These are phyloP conservation scores for Wallacemonas sp. DNA, from an alignment of 208 protist genomes.

Conservation along the genomic window DNA sequence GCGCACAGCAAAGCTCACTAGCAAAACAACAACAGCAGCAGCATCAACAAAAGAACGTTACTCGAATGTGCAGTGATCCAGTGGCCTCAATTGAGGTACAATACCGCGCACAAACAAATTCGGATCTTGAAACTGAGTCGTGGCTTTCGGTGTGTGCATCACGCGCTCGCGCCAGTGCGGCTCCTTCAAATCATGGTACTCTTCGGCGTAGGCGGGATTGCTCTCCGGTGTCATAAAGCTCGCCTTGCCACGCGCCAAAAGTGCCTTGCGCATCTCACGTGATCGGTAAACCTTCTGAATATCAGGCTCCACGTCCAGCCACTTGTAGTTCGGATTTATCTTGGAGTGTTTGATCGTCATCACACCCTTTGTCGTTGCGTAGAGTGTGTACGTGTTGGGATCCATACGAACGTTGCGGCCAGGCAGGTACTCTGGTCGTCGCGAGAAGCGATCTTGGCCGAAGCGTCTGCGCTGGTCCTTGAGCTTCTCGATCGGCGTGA, in stretches of 20 bases:
- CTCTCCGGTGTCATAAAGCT: slow-evolving; percentile 43
- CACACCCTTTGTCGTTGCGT: slow-evolving; percentile 79
- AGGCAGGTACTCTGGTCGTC: slow-evolving; percentile 68
- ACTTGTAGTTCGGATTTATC: slow-evolving; percentile 77
- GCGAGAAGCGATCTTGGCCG: slow-evolving; percentile 77
- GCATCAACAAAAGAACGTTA: slow-evolving; percentile 14
- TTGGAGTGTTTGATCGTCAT: slow-evolving; percentile 69
- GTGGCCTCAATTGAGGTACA: slow-evolving; percentile 38
- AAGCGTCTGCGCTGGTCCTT: slow-evolving; percentile 81
- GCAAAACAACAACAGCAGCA: background rate
- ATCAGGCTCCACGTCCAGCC: slow-evolving; percentile 85
- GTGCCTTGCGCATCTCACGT: slow-evolving; percentile 51
- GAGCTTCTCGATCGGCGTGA: slow-evolving; percentile 71
- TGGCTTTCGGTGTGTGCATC: slow-evolving; percentile 39
- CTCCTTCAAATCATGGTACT: slow-evolving; percentile 28
- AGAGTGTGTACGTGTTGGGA: slow-evolving; percentile 77
- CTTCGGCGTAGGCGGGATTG: slow-evolving; percentile 45
- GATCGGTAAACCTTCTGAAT: slow-evolving; percentile 81
- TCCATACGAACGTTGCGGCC: slow-evolving; percentile 83
- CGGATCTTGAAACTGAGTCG: slow-evolving; percentile 74
- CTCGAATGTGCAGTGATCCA: slow-evolving; percentile 66
- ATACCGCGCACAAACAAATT: slow-evolving; percentile 69
- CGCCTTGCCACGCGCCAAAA: slow-evolving; percentile 41
- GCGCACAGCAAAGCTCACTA: background rate
- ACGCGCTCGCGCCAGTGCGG: slow-evolving; percentile 73